These are phyloP conservation scores for Aspergillus glaucus DNA, from an alignment of 2,329 filamentous ascomycete species.

Conservation along the genomic window DNA sequence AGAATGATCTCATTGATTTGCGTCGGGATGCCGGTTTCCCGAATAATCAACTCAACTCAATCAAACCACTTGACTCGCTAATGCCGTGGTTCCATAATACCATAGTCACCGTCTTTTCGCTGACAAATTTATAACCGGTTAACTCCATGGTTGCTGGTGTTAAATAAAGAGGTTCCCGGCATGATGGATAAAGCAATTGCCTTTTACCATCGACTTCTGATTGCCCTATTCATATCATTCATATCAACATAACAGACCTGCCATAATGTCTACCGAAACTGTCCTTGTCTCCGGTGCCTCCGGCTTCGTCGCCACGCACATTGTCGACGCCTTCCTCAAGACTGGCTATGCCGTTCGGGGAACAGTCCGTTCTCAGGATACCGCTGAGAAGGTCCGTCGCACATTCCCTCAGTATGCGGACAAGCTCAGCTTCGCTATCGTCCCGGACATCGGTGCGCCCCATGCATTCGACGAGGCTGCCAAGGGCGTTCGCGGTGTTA, in stretches of 20 bases:
- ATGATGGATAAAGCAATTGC: no score
- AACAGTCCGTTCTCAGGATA: slow-evolving; percentile 16
- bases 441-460: slow-evolving; percentile 37
- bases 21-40: not conserved
- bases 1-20: not conserved
- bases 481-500: slow-evolving; percentile 38
- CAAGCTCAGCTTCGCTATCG: slow-evolving; percentile 38
- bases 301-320: slow-evolving; percentile 24
- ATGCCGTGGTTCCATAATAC: not conserved
- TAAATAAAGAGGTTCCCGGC: no score
- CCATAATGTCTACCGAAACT: slow-evolving; percentile 7
- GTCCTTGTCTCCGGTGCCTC: slow-evolving; percentile 23
- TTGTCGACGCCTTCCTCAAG: slow-evolving; percentile 19
- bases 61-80: not conserved
- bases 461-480: slow-evolving; percentile 35
- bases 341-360: slow-evolving; percentile 18
- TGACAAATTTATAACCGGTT: not conserved
- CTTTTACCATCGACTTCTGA: no score
- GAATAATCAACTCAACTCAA: not conserved
- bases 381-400: slow-evolving; percentile 30
- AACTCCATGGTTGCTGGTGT: not conserved
- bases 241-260: not conserved
- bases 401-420: slow-evolving; percentile 30
- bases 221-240: slow-evolving; percentile 7
- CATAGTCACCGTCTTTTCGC: not conserved